These are phyloP conservation scores for Trebouxia sp. DNA, from an alignment of 139 green algal species.

Conservation along the genomic window DNA sequence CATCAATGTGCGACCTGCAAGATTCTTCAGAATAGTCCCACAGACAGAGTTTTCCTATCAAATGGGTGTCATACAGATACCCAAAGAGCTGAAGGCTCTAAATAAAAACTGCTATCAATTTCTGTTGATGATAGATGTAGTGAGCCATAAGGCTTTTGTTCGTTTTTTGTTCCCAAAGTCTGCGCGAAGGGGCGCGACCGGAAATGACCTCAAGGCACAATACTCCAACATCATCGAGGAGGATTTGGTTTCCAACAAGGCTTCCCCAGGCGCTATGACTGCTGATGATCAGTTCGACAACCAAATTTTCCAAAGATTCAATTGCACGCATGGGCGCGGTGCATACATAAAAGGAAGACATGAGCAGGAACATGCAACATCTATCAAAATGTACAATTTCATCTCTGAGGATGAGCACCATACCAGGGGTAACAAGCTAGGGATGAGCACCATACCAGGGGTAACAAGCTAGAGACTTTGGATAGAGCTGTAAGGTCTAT, in stretches of 20 bases:
- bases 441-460: slow-evolving; percentile 15
- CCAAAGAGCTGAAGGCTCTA: slow-evolving; percentile 14
- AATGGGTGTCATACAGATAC: slow-evolving; percentile 22
- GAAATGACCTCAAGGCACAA: slow-evolving; percentile 19
- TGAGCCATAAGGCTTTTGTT: slow-evolving; percentile 18
- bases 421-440: slow-evolving; percentile 18
- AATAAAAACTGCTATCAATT: slow-evolving; percentile 23
- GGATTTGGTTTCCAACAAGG: slow-evolving; percentile 22
- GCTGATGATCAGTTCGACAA: slow-evolving; percentile 26
- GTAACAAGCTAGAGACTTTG: slow-evolving; percentile 20
- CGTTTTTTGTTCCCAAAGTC: slow-evolving; percentile 12
- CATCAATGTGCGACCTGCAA: slow-evolving; percentile 18
- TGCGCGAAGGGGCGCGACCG: background rate
- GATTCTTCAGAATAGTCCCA: slow-evolving; percentile 23
- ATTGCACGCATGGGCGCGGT: slow-evolving; percentile 8
- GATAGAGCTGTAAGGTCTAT: slow-evolving; percentile 23
- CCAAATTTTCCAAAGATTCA: slow-evolving; percentile 17
- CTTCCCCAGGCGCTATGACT: slow-evolving; percentile 20
- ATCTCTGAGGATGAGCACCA: slow-evolving; percentile 26
- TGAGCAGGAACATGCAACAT: slow-evolving; percentile 8
- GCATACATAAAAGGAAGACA: slow-evolving; percentile 10
- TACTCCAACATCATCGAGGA: slow-evolving; percentile 15
- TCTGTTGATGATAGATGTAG: slow-evolving; percentile 24
- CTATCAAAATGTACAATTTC: slow-evolving; percentile 22
- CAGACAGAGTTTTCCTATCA: slow-evolving; percentile 26